Evolutionary conservation across 73 alveolate species (phyloP), one percentile per base, ranked within the genome.

Genomic region (Paramecium caudatum): DNA sequence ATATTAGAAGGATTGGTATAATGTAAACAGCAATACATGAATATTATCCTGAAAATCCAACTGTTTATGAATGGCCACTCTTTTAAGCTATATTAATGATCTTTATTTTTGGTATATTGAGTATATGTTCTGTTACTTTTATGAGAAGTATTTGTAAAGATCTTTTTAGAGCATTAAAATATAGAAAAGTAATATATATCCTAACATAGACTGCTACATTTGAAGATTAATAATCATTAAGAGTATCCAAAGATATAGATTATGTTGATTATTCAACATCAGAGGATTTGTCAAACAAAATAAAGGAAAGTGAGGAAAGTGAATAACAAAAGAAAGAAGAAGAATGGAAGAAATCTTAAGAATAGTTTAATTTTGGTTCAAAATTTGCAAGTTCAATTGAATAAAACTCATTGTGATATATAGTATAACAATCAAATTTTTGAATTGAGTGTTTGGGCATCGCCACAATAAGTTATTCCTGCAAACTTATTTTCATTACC

Each of bases 11-110:
- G 43, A 74, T 74, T 3, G 88, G 88, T 19, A 25, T 74, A 5
- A 39, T 41, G 5, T 2, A 36, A 16, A 34, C 88, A 10, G 88
- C 88, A 15, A 37, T 43, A 19, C 55, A 74, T 74, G 43, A 39
- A 43, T 27, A 37, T 19, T 74, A 74, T 74, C 69, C 47, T 6
- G 68, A 45, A 0, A 41, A 68, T 21, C 80, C 80, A 55, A 55
- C 10, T 55, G 15, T 41, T 41, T 27, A 21, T 41, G 88, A 74
- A 41, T 74, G 88, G 88, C 69, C 88, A 39, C 43, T 74, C 6
- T 39, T 74, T n/a, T 17, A 43, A 21, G 43, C 47, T 3, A 37
- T 74, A 21, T 17, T 74, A 37, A 39, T 27, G 25, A 37, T 74
- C 1, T 74, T 74, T 13, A 23, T 74, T 6, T 74, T 74, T 19